phyloP scores from a whole-genome alignment of 2,329 filamentous ascomycete genomes.

The Apiospora rasikravindrae region DNA sequence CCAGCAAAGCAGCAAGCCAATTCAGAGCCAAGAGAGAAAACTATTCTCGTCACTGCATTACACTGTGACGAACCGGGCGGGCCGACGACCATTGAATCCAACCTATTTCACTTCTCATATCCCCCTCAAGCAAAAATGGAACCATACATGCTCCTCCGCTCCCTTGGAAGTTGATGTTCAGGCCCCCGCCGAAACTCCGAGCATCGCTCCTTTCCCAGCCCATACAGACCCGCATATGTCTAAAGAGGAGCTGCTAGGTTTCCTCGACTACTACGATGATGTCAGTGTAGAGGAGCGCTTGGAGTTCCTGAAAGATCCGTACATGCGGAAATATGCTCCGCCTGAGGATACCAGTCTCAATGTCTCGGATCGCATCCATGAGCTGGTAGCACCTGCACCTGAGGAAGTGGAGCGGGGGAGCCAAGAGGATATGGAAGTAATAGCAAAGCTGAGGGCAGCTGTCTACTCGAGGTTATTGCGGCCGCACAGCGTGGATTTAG shows the following conservation, averaged over 20 bases:
- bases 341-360: constrained; percentile 53
- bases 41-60: constrained; percentile 23
- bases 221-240: constrained; percentile 1
- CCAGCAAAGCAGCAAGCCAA: background rate
- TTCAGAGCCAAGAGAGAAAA: background rate
- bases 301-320: constrained; percentile 57
- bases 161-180: constrained; percentile 13
- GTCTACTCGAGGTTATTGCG: constrained; percentile 49
- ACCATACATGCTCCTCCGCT: constrained; percentile 27
- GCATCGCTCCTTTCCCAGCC: background rate
- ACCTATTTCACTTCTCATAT: constrained; percentile 32
- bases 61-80: constrained; percentile 29
- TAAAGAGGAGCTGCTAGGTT: constrained; percentile 54
- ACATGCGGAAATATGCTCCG: constrained; percentile 58
- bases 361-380: constrained; percentile 56
- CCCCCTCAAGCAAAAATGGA: constrained; percentile 28
- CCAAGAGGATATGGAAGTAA: constrained; percentile 40
- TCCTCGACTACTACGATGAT: constrained; percentile 57
- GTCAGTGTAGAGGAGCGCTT: constrained; percentile 59
- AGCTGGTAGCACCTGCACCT: constrained; percentile 51
- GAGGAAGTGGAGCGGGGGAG: constrained; percentile 45
- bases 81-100: constrained; percentile 26
- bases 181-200: background rate
- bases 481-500: constrained; percentile 47
- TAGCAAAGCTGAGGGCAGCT: constrained; percentile 47